Evolutionary conservation across 73 alveolate species (phyloP).

Genomic region (Diophrys appendiculata): DNA sequence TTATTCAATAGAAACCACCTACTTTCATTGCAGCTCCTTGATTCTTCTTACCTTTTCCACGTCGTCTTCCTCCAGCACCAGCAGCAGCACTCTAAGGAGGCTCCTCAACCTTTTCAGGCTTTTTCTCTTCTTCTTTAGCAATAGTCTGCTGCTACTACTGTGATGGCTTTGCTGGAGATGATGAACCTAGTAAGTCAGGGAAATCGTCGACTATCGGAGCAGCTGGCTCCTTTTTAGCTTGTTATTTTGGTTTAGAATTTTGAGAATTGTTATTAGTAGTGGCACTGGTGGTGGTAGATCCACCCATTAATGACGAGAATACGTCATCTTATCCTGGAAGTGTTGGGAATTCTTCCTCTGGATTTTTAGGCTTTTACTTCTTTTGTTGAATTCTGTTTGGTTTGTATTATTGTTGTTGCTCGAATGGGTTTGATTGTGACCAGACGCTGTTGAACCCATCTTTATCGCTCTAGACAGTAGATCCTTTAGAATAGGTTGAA

Average conservation of each 20-base stretch:
- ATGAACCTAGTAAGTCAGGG: neutral
- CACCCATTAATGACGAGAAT: too few relatives aligned
- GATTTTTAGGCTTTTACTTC: conserved; percentile 19
- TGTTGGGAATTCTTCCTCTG: conserved; percentile 30
- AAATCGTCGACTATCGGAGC: neutral
- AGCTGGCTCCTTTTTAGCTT: neutral
- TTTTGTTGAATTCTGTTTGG: conserved; percentile 10
- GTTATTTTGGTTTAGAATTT: neutral
- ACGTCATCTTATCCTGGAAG: conserved; percentile 20
- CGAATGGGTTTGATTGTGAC: neutral
- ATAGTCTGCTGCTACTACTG: too few relatives aligned
- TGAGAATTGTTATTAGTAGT: too few relatives aligned
- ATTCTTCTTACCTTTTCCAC: conserved; percentile 26
- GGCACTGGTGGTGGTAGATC: too few relatives aligned
- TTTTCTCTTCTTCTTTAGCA: conserved; percentile 16
- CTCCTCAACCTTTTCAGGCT: neutral
- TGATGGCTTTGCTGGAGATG: too few relatives aligned
- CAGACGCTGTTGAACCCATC: neutral
- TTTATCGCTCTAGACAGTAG: neutral
- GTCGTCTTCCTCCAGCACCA: conserved; percentile 31
- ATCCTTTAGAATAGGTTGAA: neutral
- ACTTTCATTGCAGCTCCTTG: conserved; percentile 14
- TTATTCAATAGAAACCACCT: conserved; percentile 41
- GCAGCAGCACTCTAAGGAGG: too few relatives aligned
- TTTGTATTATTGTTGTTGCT: neutral